Base-by-base conservation (phyloP, 805 yeast species). In the Candida incommunis region DNA sequence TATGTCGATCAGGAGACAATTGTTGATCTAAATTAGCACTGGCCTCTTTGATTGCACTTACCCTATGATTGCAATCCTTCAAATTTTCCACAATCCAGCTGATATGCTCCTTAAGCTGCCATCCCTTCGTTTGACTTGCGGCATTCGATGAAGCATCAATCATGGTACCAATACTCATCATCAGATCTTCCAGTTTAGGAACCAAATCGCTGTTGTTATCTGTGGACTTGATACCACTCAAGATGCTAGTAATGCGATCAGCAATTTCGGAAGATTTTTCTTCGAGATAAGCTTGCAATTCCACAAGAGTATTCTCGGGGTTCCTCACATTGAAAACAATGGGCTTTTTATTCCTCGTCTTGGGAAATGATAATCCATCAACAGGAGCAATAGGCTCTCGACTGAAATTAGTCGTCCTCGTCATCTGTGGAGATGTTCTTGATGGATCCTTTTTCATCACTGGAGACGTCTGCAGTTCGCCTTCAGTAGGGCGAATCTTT, bases 261-360 rank as follows among this genome's bases (percentile, higher is more conserved):
- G 90, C 88, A 2, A 90, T 96, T 55, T 82, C 82, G 16, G 84
- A 88, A 0, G 96, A 88, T 64, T 88, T 95, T 62, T 86, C 95
- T 60, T 90, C 97, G 55, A 90, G 70, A 59, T 87, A 90, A 23
- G 79, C 69, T 54, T 88, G 74, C 48, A 90, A 76, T 55, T 86
- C 94, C 4, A 85, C 77, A 50, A 88, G 71, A 1, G 95, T 82
- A 59, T 85, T 84, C 56, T 88, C 96, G 1, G 94, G 94, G 55
- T 85, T 83, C 46, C 80, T 80, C 44, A 83, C 79, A 62, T 84
- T 86, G 62, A 83, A 85, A 26, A 78, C 74, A 35, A 31, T 23
- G 15, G 20, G 34, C 16, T 4, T 22, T 18, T 34, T 50, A 3
- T 46, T 24, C 26, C 41, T 7, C 18, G 22, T 18, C 41, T 43